A percentile compares a stretch with the other conserved stretches of the same genome.
Conservation (phyloP, 164 flowering plant species). For the Macadamia tetraphylla region DNA sequence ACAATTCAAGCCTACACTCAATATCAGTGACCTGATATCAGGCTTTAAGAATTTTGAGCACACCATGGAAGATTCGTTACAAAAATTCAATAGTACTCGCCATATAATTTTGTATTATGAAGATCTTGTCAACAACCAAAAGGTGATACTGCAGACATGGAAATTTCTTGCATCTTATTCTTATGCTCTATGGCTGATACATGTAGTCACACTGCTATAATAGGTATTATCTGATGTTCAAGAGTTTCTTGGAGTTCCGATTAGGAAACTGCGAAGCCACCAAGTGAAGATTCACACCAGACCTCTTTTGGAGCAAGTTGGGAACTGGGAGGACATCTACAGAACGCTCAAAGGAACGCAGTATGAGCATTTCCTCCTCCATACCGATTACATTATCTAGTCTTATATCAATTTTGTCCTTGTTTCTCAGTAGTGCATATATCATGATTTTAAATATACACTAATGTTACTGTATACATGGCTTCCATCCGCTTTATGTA, state of each 20-base stretch:
- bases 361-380: constrained; percentile 44
- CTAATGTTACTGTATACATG: background rate
- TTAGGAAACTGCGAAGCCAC: constrained; percentile 46
- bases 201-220: background rate
- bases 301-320: constrained; percentile 39
- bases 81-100: constrained; percentile 55
- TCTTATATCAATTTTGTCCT: background rate
- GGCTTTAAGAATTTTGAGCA: constrained; percentile 45
- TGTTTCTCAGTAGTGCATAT: no score
- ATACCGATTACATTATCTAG: constrained; percentile 8
- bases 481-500: background rate
- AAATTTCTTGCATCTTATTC: background rate
- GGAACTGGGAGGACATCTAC: constrained; percentile 71
- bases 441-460: background rate
- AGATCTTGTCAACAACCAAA: constrained; percentile 53
- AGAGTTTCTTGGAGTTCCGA: constrained; percentile 55
- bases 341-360: constrained; percentile 53
- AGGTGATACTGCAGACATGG: constrained; percentile 26
- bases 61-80: constrained; percentile 39
- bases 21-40: constrained; percentile 36
- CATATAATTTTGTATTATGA: constrained; percentile 66
- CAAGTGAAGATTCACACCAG: constrained; percentile 83
- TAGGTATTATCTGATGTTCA: constrained; percentile 60
- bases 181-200: background rate
- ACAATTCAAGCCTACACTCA: constrained; percentile 57